Evolutionary conservation across 257 asterid species (phyloP), one percentile per base, ranked within the genome.

Genomic region (Ilex aquifolium): DNA sequence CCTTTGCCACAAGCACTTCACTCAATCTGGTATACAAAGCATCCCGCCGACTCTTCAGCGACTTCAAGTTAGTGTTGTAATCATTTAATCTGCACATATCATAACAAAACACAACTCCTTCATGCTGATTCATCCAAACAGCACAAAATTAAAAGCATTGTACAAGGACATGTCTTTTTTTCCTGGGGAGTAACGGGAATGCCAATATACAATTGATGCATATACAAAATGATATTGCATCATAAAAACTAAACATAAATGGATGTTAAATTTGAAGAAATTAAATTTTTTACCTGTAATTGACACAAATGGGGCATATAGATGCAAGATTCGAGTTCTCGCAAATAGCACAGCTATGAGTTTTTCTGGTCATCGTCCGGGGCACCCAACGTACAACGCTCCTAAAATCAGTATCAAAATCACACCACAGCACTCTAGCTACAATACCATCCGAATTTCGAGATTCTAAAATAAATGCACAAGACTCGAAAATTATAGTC

Each of bases 1-100:
- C 99, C 99, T 93, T 87, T 0, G 87, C 78, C 40, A 93, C 80
- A 32, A 93, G 95, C 74, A 83, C 85, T 67, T 87, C 92, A 69
- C 94, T 90, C 85, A 93, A 66, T 81, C 72, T 86, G 54, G 88
- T 57, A 68, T 79, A 78, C 65, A 90, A 75, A 32, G 83, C 82
- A 65, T 93, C 95, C 74, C 96, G 84, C 78, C 66, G 79, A 65
- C 77, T 83, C 86, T 74, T 90, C 83, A 85, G 61, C 36, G 76
- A 55, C 77, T 83, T 83, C 74, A 87, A 70, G 67, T 66, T 79
- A 73, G 70, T 63, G 66, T 66, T 74, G 64, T 85, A 93, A 68
- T 80, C 95, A 56, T 74, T 81, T 86, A 93, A 75, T 77, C 99
- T 93, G 82, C 72, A 68, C 61, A 65, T 57, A 31, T 60, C 44